Conservation (phyloP, 2,329 filamentous ascomycete genomes). For the Pyrenophora teres region DNA sequence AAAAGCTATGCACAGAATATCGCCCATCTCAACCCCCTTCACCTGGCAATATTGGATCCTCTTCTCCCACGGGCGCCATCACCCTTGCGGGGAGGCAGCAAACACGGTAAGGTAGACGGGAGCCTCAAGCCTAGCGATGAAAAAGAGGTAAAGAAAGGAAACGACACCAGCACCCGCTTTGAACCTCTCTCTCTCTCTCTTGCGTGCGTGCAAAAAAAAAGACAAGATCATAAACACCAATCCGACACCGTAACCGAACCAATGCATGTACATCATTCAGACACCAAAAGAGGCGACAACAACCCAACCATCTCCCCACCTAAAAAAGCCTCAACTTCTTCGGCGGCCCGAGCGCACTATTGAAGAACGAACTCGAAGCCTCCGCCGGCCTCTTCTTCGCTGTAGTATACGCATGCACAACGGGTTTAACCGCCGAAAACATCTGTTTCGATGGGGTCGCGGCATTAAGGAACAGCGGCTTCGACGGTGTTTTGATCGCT, state of each 20-base stretch:
- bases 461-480: conserved; percentile 46
- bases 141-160: not conserved
- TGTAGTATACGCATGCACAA: conserved; percentile 19
- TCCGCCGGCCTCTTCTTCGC: conserved; percentile 30
- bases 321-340: conserved; percentile 36
- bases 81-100: conserved; percentile 20
- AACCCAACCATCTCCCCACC: not conserved
- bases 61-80: conserved; percentile 20
- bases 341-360: conserved; percentile 27
- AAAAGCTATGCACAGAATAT: conserved; percentile 1
- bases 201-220: not conserved
- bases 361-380: conserved; percentile 13
- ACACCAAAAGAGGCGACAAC: not conserved
- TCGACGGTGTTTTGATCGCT: conserved; percentile 59
- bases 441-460: conserved; percentile 29
- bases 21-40: not conserved
- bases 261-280: conserved; percentile 7
- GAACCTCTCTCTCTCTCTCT: not conserved
- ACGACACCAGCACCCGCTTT: conserved; percentile 1
- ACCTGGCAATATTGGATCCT: conserved; percentile 24
- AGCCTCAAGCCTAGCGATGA: conserved; percentile 24
- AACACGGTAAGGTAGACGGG: conserved; percentile 12
- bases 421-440: conserved; percentile 23
- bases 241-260: not conserved
- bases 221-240: not conserved